Evolutionary conservation across 352 stramenopile genomes (phyloP).

Genomic region (Phytophthora sp.): DNA sequence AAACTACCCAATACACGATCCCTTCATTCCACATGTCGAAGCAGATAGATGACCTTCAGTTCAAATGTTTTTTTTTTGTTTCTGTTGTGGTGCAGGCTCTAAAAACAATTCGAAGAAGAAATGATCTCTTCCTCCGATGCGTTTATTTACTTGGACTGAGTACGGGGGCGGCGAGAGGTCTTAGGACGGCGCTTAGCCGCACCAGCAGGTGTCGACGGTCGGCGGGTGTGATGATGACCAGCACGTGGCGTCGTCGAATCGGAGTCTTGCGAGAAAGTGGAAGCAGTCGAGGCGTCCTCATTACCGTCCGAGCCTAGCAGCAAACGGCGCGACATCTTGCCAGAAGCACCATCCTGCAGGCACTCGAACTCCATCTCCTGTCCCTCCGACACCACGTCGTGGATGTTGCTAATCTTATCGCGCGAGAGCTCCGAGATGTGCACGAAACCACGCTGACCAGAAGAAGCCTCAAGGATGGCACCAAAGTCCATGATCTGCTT

Average conservation of each 20-base stretch:
- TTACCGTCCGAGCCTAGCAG: conserved; percentile 33
- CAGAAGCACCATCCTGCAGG: conserved; percentile 74
- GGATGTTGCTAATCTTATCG: conserved; percentile 70
- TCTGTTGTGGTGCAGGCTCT: conserved; percentile 20
- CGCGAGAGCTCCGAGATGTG: conserved; percentile 94
- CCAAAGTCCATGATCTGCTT: conserved; percentile 96
- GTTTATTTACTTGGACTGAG: conserved; percentile 40
- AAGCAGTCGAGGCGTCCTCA: conserved; percentile 11
- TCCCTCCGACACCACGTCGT: conserved; percentile 60
- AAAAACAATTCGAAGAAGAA: conserved; percentile 22
- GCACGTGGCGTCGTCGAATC: conserved; percentile 8
- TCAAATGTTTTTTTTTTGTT: conserved; percentile 26
- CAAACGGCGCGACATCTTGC: conserved; percentile 86
- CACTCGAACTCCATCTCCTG: conserved; percentile 85
- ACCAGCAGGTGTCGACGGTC: conserved; percentile 36
- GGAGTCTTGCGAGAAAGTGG: conserved; percentile 9
- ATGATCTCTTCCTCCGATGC: conserved; percentile 2
- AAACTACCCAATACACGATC: not conserved
- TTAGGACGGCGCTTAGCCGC: conserved; percentile 41
- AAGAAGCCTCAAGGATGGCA: conserved; percentile 85
- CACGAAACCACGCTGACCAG: conserved; percentile 91
- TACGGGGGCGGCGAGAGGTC: conserved; percentile 33
- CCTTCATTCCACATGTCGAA: not conserved
- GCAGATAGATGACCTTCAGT: too few species aligned
- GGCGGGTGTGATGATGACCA: conserved; percentile 38